These are phyloP conservation scores for Sphagnurus paluster DNA, from an alignment of 1,284 basidiomycete species.

Conservation along the genomic window DNA sequence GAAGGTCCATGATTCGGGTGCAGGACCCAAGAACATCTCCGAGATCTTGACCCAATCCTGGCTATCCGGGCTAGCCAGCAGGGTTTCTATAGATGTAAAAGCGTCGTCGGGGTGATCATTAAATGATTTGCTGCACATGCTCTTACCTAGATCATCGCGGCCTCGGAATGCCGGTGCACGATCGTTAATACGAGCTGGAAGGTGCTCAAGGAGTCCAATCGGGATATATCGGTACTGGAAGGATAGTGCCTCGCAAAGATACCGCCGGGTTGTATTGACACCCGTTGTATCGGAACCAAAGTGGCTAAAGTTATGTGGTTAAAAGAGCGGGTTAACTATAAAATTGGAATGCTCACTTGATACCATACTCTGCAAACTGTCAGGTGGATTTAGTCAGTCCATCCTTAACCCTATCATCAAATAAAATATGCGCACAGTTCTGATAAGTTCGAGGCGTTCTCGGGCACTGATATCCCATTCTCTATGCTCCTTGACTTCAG, in stretches of 20 bases:
- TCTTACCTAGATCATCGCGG: conserved; percentile 80
- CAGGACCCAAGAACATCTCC: conserved; percentile 82
- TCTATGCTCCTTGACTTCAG: conserved; percentile 88
- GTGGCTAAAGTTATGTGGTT: conserved; percentile 46
- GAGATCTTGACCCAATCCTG: conserved; percentile 95
- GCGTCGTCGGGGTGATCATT: no score
- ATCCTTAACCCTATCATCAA: not conserved
- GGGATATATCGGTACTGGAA: conserved; percentile 97
- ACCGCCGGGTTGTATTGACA: conserved; percentile 90
- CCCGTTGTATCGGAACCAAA: conserved; percentile 93
- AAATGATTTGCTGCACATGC: not conserved
- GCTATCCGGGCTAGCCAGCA: conserved; percentile 80
- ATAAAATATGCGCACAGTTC: conserved; percentile 62
- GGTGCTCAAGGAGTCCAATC: conserved; percentile 85
- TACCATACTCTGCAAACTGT: conserved; percentile 81
- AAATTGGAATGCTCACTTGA: conserved; percentile 42
- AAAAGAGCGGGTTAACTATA: conserved; percentile 4
- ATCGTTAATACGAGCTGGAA: conserved; percentile 88
- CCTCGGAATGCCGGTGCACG: conserved; percentile 86
- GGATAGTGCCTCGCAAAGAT: conserved; percentile 92
- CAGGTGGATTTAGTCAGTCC: not conserved
- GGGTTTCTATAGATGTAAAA: conserved; percentile 59
- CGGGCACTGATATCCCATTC: conserved; percentile 95
- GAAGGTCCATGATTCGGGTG: conserved; percentile 47
- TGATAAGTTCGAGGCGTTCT: conserved; percentile 87